Evolutionary conservation across 768 basidiomycete genomes (phyloP).

Genomic region (Leccinum longicurvipes): DNA sequence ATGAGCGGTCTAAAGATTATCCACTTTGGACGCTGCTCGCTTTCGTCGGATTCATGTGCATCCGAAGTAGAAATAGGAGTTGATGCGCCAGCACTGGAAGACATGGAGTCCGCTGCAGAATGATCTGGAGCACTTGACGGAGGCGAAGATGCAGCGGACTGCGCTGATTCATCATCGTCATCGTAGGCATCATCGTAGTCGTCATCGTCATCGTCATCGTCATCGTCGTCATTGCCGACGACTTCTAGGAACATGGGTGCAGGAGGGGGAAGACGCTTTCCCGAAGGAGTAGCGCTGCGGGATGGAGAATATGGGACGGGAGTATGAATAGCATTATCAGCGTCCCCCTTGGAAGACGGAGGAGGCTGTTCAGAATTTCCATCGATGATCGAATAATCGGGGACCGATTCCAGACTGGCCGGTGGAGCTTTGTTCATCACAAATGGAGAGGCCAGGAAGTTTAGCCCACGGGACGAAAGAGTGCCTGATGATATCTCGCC

Average conservation of each 20-base stretch:
- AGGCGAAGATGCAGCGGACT: constrained; percentile 1
- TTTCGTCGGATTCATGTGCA: constrained; percentile 5
- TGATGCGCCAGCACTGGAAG: constrained; percentile 6
- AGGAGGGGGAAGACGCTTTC: background rate
- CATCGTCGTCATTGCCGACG: background rate
- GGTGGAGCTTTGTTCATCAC: constrained; percentile 1
- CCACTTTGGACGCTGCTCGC: constrained; percentile 13
- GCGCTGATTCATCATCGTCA: background rate
- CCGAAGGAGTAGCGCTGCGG: constrained; percentile 5
- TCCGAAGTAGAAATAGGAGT: background rate
- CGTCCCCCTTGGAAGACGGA: background rate
- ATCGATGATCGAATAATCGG: constrained; percentile 1
- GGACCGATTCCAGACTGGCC: background rate
- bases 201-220: background rate
- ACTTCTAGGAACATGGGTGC: background rate
- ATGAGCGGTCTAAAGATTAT: constrained; percentile 32
- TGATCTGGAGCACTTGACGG: constrained; percentile 3
- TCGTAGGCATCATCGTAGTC: background rate
- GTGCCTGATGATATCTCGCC: background rate
- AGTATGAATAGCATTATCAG: background rate
- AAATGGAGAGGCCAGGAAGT: constrained; percentile 15
- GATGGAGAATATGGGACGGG: constrained; percentile 7
- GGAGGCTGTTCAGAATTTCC: background rate
- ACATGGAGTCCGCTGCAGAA: background rate
- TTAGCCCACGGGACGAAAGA: constrained; percentile 6